Conservation (phyloP, 2,329 filamentous ascomycete genomes). For the Epichloe glyceriae region DNA sequence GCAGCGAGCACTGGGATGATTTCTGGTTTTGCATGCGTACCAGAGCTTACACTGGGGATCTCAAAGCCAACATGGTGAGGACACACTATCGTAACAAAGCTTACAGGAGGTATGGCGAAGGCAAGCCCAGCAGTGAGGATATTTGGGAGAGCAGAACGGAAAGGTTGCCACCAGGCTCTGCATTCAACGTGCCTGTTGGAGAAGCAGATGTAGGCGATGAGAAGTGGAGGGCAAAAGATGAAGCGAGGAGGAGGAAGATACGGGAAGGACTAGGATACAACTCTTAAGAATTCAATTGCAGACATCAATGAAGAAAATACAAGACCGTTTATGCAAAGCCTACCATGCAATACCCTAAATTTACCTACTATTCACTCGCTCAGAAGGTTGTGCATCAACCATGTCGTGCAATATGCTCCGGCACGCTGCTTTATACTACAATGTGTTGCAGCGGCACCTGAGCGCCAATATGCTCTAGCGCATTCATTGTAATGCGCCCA, state of each 20-base stretch:
- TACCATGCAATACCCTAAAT: too few species aligned
- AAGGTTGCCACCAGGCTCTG: constrained; percentile 37
- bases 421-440: too few species aligned
- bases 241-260: constrained; percentile 21
- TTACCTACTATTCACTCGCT: too few species aligned
- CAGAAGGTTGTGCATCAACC: too few species aligned
- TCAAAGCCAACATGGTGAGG: constrained; percentile 48
- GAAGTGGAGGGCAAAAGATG: constrained; percentile 27
- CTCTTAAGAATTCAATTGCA: constrained; percentile 1
- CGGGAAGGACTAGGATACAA: constrained; percentile 20
- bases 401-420: too few species aligned
- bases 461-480: too few species aligned
- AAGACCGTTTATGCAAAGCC: too few species aligned
- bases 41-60: constrained; percentile 45
- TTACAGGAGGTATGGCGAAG: constrained; percentile 48
- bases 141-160: constrained; percentile 67
- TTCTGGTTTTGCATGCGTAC: constrained; percentile 98
- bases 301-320: too few species aligned
- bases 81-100: constrained; percentile 57
- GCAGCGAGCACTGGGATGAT: constrained; percentile 77
- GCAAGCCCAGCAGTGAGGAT: constrained; percentile 67
- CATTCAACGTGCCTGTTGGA: constrained; percentile 30
- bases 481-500: too few species aligned
- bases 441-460: too few species aligned
- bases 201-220: constrained; percentile 27